Base-by-base conservation (phyloP, 441 rosid genomes). In the Adansonia grandidieri region DNA sequence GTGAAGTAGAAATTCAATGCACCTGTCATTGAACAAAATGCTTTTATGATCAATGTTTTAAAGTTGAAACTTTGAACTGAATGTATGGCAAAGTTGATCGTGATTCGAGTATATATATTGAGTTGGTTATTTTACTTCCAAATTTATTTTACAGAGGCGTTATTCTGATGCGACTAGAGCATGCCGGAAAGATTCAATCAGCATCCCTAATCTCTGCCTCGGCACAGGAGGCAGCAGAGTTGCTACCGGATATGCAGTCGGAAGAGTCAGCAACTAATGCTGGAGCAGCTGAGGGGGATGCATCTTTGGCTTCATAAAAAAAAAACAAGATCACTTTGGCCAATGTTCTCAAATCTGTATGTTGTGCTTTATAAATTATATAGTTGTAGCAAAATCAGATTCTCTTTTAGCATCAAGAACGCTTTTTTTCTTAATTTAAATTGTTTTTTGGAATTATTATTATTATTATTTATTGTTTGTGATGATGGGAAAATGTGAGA, bases 101-200 rank as follows among this genome's bases (percentile, higher is more conserved):
- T 44, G 62, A 67, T 68, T 56, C 1, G 6, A 44, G 8, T 6
- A 15, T 24, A 28, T 13, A 14, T 45, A 0, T 40, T 5, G 4
- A 57, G 14, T 5, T 42, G 9, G 10, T 70, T 68, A 4, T 68
- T 17, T 24, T 13, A 51, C 7, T 56, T 37, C 0, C 68, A 32
- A 4, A 44, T 40, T 28, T 17, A 22, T 44, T 61, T 83, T 5
- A 48, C 87, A 96, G 99, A 82, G 99, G 99, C 10, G 98, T 96
- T 75, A 92, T 94, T 78, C 84, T 96, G 81, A 94, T 94, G 99
- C 87, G 97, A 78, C 85, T 96, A 69, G 99, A 96, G 82, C 82
- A 91, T 57, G 90, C 93, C 0, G 98, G 99, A 28, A 94, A 93
- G 91, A 96, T 94, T 79, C 96, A 96, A 78, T 91, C 99, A 0